These are phyloP conservation scores for Podospora conica DNA, from an alignment of 495 filamentous ascomycete species.

Conservation along the genomic window DNA sequence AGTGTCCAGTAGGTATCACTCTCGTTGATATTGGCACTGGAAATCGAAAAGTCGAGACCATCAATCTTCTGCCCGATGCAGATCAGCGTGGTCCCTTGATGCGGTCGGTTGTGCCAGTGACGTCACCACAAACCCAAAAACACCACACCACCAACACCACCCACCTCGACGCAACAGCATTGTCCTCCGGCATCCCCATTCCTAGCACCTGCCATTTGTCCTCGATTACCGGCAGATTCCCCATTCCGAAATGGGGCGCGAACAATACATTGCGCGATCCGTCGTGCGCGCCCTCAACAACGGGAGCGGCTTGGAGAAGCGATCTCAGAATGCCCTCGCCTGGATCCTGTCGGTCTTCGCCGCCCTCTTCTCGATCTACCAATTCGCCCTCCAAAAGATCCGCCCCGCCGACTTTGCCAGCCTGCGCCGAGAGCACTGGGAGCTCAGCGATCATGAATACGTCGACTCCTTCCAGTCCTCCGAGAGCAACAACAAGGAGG, in stretches of 20 bases:
- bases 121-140: not conserved
- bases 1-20: no score
- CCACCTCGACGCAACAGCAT: not conserved
- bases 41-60: not conserved
- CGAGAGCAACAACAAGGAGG: constrained; percentile 9
- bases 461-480: constrained; percentile 19
- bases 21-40: no score
- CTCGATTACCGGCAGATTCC: not conserved
- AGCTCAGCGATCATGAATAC: constrained; percentile 24
- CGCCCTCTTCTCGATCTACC: constrained; percentile 34
- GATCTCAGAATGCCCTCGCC: constrained; percentile 12
- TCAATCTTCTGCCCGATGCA: not conserved
- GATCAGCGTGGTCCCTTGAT: not conserved
- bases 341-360: constrained; percentile 27
- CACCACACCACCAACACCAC: not conserved
- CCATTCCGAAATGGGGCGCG: constrained; percentile 19
- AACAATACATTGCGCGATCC: constrained; percentile 26
- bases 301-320: constrained; percentile 14
- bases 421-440: constrained; percentile 26
- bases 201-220: not conserved
- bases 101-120: not conserved
- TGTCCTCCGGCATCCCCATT: not conserved
- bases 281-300: constrained; percentile 34
- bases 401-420: constrained; percentile 34
- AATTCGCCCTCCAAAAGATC: constrained; percentile 32